Evolutionary conservation across 2,329 filamentous ascomycete genomes (phyloP).

Genomic region (Oidium heveae): DNA sequence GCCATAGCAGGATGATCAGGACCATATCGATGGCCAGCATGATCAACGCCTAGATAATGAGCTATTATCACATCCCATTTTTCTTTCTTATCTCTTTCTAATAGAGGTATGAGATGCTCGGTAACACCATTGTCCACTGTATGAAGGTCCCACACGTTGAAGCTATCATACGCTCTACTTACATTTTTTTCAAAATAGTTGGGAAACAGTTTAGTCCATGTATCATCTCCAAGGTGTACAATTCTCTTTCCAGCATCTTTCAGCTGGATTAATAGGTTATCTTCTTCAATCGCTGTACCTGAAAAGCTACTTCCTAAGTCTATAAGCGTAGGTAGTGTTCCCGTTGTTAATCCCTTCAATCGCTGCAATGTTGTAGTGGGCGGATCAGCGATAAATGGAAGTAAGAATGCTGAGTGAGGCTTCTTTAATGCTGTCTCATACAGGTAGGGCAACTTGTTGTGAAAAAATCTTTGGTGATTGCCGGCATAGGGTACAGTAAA

Average conservation of each 20-base stretch:
- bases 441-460: conserved; percentile 68
- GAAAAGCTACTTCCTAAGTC: conserved; percentile 90
- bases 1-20: conserved; percentile 83
- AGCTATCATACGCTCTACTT: conserved; percentile 78
- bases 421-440: conserved; percentile 54
- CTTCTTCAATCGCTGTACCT: conserved; percentile 85
- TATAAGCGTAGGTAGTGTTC: conserved; percentile 81
- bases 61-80: conserved; percentile 91
- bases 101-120: conserved; percentile 66
- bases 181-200: conserved; percentile 76
- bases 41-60: conserved; percentile 85
- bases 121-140: conserved; percentile 90
- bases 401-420: conserved; percentile 64
- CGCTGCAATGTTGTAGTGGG: conserved; percentile 83
- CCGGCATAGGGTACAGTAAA: conserved; percentile 60
- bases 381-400: conserved; percentile 91
- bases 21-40: conserved; percentile 88
- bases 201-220: conserved; percentile 83
- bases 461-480: conserved; percentile 30
- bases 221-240: conserved; percentile 92
- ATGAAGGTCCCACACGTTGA: conserved; percentile 95
- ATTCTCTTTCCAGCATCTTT: conserved; percentile 44
- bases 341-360: conserved; percentile 82
- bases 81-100: conserved; percentile 35
- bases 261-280: conserved; percentile 45